phyloP scores from a whole-genome alignment of 768 basidiomycete species.

The Lanmaoa pseudosensibilis region DNA sequence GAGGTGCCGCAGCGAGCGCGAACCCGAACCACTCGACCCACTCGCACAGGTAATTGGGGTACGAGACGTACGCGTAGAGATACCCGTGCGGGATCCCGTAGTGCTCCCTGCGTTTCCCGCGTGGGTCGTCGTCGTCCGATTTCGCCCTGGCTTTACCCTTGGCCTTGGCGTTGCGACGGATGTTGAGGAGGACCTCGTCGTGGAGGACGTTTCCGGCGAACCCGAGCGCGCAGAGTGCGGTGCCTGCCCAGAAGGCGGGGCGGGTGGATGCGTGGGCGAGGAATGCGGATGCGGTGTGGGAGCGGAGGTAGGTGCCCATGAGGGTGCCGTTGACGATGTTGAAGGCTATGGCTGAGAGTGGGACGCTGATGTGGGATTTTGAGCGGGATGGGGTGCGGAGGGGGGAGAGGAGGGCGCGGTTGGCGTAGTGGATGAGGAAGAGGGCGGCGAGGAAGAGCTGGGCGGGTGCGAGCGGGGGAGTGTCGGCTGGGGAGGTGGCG shows the following conservation, averaged over 20 bases:
- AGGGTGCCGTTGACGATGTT: slow-evolving; percentile 73
- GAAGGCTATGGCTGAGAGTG: slow-evolving; percentile 56
- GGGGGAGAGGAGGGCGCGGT: slow-evolving; percentile 79
- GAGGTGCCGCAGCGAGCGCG: slow-evolving; percentile 68
- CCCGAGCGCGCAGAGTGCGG: slow-evolving; percentile 68
- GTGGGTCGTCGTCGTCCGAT: slow-evolving; percentile 24
- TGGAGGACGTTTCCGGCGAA: slow-evolving; percentile 80
- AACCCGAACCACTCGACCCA: slow-evolving; percentile 95
- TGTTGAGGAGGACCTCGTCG: slow-evolving; percentile 85
- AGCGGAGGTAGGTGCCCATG: slow-evolving; percentile 69
- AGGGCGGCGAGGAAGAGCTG: slow-evolving; percentile 53
- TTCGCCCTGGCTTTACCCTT: slow-evolving; percentile 34
- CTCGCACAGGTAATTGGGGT: slow-evolving; percentile 93
- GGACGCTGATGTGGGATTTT: slow-evolving; percentile 67
- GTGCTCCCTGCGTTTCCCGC: slow-evolving; percentile 42
- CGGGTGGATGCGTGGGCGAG: slow-evolving; percentile 35
- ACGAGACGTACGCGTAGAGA: slow-evolving; percentile 77
- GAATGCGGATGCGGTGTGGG: slow-evolving; percentile 48
- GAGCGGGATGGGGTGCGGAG: slow-evolving; percentile 79
- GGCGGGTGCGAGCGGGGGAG: slow-evolving; percentile 36
- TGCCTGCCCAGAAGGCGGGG: slow-evolving; percentile 59
- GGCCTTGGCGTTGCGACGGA: slow-evolving; percentile 63
- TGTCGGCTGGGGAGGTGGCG: slow-evolving; percentile 33
- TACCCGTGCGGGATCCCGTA: slow-evolving; percentile 82
- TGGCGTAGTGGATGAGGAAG: slow-evolving; percentile 77